Conservation (phyloP, 441 rosid genomes). For the Erodium moschatum region DNA sequence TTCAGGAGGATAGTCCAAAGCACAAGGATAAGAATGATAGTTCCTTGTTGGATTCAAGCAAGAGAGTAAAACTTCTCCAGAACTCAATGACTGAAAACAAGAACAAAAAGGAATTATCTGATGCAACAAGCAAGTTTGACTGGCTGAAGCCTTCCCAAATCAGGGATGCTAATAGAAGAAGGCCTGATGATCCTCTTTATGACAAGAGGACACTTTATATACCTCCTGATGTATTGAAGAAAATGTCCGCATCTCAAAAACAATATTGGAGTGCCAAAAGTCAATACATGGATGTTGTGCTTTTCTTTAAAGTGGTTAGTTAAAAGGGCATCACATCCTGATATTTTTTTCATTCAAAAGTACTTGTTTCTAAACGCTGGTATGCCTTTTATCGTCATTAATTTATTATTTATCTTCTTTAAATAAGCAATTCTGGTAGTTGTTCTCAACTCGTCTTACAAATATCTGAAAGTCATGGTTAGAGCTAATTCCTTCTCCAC, state of each 20-base stretch:
- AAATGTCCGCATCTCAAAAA: slow-evolving; percentile 86
- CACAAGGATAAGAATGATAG: slow-evolving; percentile 27
- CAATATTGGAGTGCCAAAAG: slow-evolving; percentile 85
- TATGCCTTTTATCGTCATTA: not conserved
- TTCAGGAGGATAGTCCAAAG: slow-evolving; percentile 39
- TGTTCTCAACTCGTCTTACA: slow-evolving; percentile 1
- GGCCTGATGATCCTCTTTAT: slow-evolving; percentile 68
- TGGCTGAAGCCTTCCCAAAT: slow-evolving; percentile 77
- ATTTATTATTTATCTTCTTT: not conserved
- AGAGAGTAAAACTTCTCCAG: slow-evolving; percentile 48
- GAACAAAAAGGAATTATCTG: slow-evolving; percentile 27
- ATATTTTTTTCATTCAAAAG: not conserved
- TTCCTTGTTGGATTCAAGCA: slow-evolving; percentile 34
- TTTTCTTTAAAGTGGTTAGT: slow-evolving; percentile 98
- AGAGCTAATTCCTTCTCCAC: slow-evolving; percentile 1
- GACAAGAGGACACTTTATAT: slow-evolving; percentile 68
- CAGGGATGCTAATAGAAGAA: slow-evolving; percentile 69
- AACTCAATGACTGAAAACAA: slow-evolving; percentile 33
- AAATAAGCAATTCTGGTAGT: not conserved
- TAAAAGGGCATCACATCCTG: slow-evolving; percentile 7
- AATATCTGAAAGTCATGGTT: slow-evolving; percentile 1
- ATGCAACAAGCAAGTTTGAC: slow-evolving; percentile 64
- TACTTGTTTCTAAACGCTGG: not conserved
- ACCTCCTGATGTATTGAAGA: slow-evolving; percentile 61
- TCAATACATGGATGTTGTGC: slow-evolving; percentile 79